Evolutionary conservation across 2,329 filamentous ascomycete genomes (phyloP).

Genomic region (Pseudogymnoascus sp.): DNA sequence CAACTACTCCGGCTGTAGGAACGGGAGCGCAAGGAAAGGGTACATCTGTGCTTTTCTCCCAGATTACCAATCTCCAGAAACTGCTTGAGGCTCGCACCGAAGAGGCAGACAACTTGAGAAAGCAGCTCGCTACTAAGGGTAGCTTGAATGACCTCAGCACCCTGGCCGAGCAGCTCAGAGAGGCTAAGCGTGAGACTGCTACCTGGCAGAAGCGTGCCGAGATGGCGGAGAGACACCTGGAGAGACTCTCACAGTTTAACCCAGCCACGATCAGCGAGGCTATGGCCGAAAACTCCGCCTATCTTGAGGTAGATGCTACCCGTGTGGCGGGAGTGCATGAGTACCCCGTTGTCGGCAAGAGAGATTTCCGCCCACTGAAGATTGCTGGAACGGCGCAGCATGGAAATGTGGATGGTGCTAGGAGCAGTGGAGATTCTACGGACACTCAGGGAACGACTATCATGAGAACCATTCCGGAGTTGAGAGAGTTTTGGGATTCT

Average conservation of each 20-base stretch:
- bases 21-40: background rate
- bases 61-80: conserved; percentile 43
- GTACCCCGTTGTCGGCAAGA: background rate
- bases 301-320: background rate
- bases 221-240: conserved; percentile 47
- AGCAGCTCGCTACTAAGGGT: conserved; percentile 36
- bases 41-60: conserved; percentile 38
- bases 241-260: conserved; percentile 25
- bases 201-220: conserved; percentile 52
- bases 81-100: conserved; percentile 42
- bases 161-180: conserved; percentile 43
- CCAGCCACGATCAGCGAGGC: background rate
- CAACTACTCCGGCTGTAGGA: background rate
- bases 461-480: background rate
- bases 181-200: conserved; percentile 36
- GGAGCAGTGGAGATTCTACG: background rate
- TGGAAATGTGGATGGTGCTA: background rate
- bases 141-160: conserved; percentile 34
- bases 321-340: background rate
- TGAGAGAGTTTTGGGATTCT: background rate
- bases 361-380: background rate
- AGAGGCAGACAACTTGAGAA: conserved; percentile 39
- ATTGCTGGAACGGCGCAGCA: background rate
- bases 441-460: background rate
- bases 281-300: background rate